Evolutionary conservation across 345 rosid species (phyloP).

Genomic region (Lumnitzera littorea): DNA sequence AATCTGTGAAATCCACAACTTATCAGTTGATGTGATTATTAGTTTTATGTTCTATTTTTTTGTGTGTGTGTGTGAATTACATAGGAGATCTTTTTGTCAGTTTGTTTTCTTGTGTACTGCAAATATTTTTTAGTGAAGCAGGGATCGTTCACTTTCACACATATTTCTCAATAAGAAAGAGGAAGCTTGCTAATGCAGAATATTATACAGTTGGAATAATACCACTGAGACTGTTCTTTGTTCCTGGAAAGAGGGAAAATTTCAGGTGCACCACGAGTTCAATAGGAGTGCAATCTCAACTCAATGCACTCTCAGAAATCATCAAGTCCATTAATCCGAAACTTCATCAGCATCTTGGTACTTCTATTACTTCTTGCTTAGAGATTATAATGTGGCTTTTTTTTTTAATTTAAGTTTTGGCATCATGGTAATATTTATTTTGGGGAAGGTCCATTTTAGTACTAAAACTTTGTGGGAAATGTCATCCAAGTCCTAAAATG

Average conservation of each 20-base stretch:
- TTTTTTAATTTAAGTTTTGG: background rate
- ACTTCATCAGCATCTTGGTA: constrained; percentile 95
- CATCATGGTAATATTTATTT: background rate
- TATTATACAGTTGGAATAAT: background rate
- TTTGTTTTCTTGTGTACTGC: no score
- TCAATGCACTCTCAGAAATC: constrained; percentile 70
- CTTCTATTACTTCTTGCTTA: background rate
- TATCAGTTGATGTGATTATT: no score
- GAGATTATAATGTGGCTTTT: background rate
- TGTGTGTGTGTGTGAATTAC: no score
- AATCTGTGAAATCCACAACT: no score
- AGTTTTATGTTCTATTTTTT: no score
- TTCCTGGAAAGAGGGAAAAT: constrained; percentile 67
- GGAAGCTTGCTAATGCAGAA: background rate
- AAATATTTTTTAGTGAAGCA: no score
- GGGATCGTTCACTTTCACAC: no score
- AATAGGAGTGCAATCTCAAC: constrained; percentile 90
- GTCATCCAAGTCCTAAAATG: no score
- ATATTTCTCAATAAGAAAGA: background rate
- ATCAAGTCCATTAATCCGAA: constrained; percentile 81
- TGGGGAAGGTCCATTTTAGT: no score
- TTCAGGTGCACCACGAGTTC: constrained; percentile 64
- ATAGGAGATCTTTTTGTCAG: no score
- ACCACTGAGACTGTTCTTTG: constrained; percentile 1
- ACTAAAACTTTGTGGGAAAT: no score